phyloP scores from a whole-genome alignment of 176 grass and related monocot genomes.

The Musa schizocarpa region DNA sequence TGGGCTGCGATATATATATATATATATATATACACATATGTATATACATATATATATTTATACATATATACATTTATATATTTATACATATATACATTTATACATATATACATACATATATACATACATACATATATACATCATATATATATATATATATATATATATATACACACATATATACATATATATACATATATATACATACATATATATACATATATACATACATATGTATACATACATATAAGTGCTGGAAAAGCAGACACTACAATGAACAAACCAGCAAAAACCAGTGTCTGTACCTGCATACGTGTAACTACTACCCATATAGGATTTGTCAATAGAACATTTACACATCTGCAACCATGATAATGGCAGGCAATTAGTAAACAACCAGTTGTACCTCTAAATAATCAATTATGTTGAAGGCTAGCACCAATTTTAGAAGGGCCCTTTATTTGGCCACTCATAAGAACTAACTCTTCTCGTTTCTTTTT shows the following conservation, averaged over 20 bases:
- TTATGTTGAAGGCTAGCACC: background rate
- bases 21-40: too few relatives aligned
- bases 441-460: background rate
- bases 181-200: background rate
- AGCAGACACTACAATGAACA: background rate
- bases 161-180: background rate
- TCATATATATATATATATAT: background rate
- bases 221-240: background rate
- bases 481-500: too few relatives aligned
- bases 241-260: background rate
- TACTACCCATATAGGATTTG: conserved; percentile 89
- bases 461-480: background rate
- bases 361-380: conserved; percentile 31
- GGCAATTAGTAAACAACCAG: background rate
- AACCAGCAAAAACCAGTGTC: background rate
- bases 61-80: too few relatives aligned
- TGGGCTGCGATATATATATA: too few relatives aligned
- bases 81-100: too few relatives aligned
- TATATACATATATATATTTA: too few relatives aligned
- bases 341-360: conserved; percentile 88
- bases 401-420: background rate
- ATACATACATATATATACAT: background rate
- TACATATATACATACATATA: too few relatives aligned
- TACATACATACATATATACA: background rate
- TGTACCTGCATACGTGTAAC: conserved; percentile 88